Evolutionary conservation across 768 basidiomycete species (phyloP).

Genomic region (Termitomyces sp.): DNA sequence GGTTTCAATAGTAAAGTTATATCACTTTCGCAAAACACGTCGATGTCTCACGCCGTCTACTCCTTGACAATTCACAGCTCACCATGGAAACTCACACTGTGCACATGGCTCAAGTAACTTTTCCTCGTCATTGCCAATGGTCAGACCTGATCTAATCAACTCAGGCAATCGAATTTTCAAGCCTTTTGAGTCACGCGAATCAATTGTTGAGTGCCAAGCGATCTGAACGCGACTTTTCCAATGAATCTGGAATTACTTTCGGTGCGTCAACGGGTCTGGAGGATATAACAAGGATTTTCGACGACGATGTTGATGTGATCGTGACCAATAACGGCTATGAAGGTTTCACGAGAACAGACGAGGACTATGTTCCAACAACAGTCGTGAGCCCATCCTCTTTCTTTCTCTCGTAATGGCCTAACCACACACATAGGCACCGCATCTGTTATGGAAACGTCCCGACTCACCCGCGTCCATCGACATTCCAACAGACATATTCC

Average conservation of each 20-base stretch:
- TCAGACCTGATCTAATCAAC: background rate
- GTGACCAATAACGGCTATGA: background rate
- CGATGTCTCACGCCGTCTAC: background rate
- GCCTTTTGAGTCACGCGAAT: background rate
- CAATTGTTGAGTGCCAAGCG: no score
- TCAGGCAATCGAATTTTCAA: background rate
- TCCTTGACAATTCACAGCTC: background rate
- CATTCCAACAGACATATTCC: background rate
- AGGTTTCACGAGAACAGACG: background rate
- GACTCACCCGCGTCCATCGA: slow-evolving; percentile 8
- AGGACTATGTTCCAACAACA: background rate
- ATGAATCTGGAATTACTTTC: background rate
- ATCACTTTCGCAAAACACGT: background rate
- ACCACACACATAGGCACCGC: background rate
- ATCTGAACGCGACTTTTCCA: background rate
- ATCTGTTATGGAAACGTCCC: background rate
- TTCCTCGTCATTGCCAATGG: background rate
- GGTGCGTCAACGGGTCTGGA: background rate
- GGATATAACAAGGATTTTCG: slow-evolving; percentile 3
- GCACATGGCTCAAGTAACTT: background rate
- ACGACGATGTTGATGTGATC: background rate
- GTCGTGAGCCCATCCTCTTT: background rate
- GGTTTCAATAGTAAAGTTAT: background rate
- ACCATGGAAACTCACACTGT: background rate
- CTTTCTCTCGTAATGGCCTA: background rate